A percentile compares a stretch with the other conserved stretches of the same genome.
Conservation (phyloP, 257 asterid species). For the Forsythia viridissima region DNA sequence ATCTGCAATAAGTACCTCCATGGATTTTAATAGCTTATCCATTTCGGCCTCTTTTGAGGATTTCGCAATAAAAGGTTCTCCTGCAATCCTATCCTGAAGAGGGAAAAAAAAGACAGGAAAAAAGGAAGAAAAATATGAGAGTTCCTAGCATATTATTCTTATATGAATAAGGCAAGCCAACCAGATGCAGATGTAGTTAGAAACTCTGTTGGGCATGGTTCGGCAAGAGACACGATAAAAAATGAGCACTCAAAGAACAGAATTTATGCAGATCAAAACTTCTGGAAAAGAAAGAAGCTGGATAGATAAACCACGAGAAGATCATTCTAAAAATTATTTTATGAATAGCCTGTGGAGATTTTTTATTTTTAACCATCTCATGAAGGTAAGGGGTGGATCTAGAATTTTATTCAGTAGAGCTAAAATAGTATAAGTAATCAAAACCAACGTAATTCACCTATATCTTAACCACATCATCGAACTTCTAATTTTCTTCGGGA, state of each 20-base stretch:
- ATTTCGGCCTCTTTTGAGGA: constrained; percentile 89
- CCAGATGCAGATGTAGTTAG: neutral
- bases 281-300: neutral
- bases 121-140: constrained; percentile 1
- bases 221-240: neutral
- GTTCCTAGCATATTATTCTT: constrained; percentile 1
- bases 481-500: neutral
- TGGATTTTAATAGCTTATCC: constrained; percentile 83
- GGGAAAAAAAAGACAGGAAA: neutral
- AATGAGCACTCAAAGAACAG: neutral
- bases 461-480: neutral
- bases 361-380: neutral
- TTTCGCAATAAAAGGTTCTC: constrained; percentile 83
- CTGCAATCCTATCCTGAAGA: constrained; percentile 74
- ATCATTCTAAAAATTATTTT: neutral
- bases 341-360: neutral
- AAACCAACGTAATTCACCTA: neutral
- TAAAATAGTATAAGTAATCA: neutral
- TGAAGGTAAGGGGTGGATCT: neutral
- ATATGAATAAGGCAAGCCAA: neutral
- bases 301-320: neutral
- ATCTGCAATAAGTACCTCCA: constrained; percentile 60
- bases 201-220: no score
- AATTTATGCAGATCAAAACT: neutral
- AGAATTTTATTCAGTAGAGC: neutral